A percentile compares a stretch with the other conserved stretches of the same genome.
Evolutionary conservation across 129 eudicot species (phyloP).

Genomic region (Gnaphalium uliginosum): DNA sequence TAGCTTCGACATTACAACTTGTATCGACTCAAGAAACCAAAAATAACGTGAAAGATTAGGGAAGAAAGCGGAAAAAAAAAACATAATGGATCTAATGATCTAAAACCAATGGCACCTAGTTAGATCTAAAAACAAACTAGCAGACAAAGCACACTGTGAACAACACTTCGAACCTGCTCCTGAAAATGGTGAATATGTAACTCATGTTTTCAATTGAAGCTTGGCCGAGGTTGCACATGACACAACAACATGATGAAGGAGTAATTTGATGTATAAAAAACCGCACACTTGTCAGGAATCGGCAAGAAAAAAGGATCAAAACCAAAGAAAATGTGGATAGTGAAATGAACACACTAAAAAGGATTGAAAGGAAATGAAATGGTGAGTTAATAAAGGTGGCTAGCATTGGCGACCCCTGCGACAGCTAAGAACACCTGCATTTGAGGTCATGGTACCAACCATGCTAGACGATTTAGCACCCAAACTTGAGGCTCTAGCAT

Average conservation of each 20-base stretch:
- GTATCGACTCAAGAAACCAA: conserved; percentile 37
- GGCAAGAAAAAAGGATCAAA: conserved; percentile 27
- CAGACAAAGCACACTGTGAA: conserved; percentile 34
- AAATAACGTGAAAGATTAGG: conserved; percentile 20
- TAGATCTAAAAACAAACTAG: conserved; percentile 31
- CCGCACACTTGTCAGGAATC: conserved; percentile 52
- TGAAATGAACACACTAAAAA: conserved; percentile 21
- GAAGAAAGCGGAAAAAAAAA: conserved; percentile 11
- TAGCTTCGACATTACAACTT: conserved; percentile 32
- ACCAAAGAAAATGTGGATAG: conserved; percentile 31
- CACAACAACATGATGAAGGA: conserved; percentile 19
- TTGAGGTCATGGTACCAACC: conserved; percentile 71
- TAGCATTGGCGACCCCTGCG: conserved; percentile 81
- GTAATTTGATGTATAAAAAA: conserved; percentile 37
- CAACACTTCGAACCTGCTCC: conserved; percentile 61
- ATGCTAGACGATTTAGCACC: conserved; percentile 83
- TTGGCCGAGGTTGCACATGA: conserved; percentile 72
- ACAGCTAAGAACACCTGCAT: conserved; percentile 72
- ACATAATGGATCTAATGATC: conserved; percentile 7
- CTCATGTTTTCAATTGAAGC: conserved; percentile 26
- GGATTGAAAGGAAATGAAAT: background rate
- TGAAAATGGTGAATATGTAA: background rate
- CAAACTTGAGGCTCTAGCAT: conserved; percentile 85
- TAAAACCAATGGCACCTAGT: conserved; percentile 41
- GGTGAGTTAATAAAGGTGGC: conserved; percentile 23